These are phyloP conservation scores for Corchorus olitorius DNA, from an alignment of 345 rosid genomes.

Conservation along the genomic window DNA sequence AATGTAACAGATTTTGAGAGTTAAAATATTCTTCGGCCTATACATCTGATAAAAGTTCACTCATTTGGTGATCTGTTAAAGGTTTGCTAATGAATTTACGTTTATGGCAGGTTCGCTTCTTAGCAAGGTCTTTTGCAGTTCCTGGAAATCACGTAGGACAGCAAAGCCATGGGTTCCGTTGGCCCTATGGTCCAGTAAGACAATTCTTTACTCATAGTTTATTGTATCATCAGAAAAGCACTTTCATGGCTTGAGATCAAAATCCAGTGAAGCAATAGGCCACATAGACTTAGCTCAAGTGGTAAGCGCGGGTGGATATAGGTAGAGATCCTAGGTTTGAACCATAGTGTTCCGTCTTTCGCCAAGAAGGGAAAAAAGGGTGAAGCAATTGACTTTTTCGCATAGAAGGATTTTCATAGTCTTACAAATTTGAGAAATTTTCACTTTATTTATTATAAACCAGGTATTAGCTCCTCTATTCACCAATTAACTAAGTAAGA, in stretches of 20 bases:
- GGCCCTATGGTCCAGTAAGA: conserved; percentile 99
- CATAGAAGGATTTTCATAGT: not conserved
- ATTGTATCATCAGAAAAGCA: conserved; percentile 9
- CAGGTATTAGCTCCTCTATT: not conserved
- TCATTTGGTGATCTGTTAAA: not conserved
- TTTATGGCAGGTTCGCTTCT: conserved; percentile 73
- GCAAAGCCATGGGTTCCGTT: conserved; percentile 93
- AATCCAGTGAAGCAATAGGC: not conserved
- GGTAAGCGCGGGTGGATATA: no score
- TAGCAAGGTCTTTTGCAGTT: conserved; percentile 88
- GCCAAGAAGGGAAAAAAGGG: no score
- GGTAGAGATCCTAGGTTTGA: no score
- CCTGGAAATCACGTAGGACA: conserved; percentile 99
- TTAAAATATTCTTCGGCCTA: not conserved
- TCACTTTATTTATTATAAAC: not conserved
- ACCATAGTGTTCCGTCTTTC: no score
- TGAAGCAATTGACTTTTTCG: not conserved
- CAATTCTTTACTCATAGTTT: conserved; percentile 15
- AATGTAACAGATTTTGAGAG: not conserved
- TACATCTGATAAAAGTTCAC: not conserved
- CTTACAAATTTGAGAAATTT: not conserved
- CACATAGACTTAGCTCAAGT: no score
- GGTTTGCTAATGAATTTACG: not conserved
- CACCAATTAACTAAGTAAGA: not conserved
- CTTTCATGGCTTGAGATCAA: not conserved